Evolutionary conservation across 768 basidiomycete genomes (phyloP).

Genomic region (Steccherinum ochraceum): DNA sequence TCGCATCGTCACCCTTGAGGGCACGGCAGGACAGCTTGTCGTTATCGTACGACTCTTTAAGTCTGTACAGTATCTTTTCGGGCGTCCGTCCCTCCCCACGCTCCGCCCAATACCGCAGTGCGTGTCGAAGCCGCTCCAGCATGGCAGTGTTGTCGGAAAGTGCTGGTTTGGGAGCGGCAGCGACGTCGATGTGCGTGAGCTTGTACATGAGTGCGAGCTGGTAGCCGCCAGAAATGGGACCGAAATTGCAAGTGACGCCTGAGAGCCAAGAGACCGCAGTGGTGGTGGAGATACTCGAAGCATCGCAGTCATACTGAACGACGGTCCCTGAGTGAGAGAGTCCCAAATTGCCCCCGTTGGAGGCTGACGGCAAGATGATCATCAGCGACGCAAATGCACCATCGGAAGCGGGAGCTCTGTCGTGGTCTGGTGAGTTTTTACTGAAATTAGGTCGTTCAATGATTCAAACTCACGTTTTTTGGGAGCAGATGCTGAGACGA

Average conservation of each 20-base stretch:
- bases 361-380: background rate
- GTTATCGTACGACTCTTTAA: constrained; percentile 29
- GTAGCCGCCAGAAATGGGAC: constrained; percentile 42
- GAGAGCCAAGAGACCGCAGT: constrained; percentile 11
- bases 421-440: too few species aligned
- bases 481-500: too few species aligned
- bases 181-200: constrained; percentile 37
- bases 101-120: constrained; percentile 32
- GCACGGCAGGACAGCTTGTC: constrained; percentile 21
- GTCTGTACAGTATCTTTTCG: constrained; percentile 25
- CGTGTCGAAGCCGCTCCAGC: constrained; percentile 20
- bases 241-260: constrained; percentile 45
- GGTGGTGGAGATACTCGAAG: background rate
- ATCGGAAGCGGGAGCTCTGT: background rate
- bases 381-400: background rate
- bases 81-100: constrained; percentile 15
- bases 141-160: constrained; percentile 22
- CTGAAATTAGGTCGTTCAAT: too few species aligned
- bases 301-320: constrained; percentile 5
- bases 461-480: too few species aligned
- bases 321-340: background rate
- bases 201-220: constrained; percentile 47
- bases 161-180: constrained; percentile 16
- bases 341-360: background rate
- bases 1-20: constrained; percentile 35